Evolutionary conservation across 805 yeast species (phyloP).

Genomic region (Saturnispora bothae): DNA sequence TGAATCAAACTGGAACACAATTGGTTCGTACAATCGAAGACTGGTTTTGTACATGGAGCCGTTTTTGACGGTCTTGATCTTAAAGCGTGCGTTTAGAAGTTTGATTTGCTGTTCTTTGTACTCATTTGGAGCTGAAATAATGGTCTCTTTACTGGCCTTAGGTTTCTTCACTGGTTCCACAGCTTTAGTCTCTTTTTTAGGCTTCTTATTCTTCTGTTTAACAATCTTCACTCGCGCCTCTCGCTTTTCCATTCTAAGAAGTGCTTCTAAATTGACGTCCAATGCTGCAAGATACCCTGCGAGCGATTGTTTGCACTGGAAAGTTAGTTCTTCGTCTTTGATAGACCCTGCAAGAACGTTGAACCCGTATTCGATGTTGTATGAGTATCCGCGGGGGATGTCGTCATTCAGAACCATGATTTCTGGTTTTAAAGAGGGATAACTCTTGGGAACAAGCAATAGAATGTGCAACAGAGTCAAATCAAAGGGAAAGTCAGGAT

Average conservation of each 20-base stretch:
- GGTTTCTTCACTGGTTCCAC: not conserved
- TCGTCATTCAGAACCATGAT: constrained; percentile 53
- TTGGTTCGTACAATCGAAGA: constrained; percentile 20
- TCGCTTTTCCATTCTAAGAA: constrained; percentile 48
- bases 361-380: constrained; percentile 61
- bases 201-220: constrained; percentile 17
- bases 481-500: constrained; percentile 67
- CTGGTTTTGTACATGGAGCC: constrained; percentile 22
- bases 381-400: constrained; percentile 58
- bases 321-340: constrained; percentile 27
- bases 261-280: constrained; percentile 47
- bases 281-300: constrained; percentile 44
- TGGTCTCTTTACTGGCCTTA: constrained; percentile 8
- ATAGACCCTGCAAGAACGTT: constrained; percentile 16
- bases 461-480: constrained; percentile 42
- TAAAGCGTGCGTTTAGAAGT: constrained; percentile 21
- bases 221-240: constrained; percentile 51
- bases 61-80: constrained; percentile 13
- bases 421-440: constrained; percentile 42
- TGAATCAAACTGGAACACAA: constrained; percentile 24
- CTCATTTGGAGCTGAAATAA: not conserved
- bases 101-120: constrained; percentile 20
- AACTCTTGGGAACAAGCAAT: constrained; percentile 43
- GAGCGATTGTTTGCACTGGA: constrained; percentile 23
- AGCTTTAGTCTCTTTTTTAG: constrained; percentile 1